Evolutionary conservation across 345 rosid species (phyloP), one percentile per base, ranked within the genome.

Genomic region (Populus euphratica): DNA sequence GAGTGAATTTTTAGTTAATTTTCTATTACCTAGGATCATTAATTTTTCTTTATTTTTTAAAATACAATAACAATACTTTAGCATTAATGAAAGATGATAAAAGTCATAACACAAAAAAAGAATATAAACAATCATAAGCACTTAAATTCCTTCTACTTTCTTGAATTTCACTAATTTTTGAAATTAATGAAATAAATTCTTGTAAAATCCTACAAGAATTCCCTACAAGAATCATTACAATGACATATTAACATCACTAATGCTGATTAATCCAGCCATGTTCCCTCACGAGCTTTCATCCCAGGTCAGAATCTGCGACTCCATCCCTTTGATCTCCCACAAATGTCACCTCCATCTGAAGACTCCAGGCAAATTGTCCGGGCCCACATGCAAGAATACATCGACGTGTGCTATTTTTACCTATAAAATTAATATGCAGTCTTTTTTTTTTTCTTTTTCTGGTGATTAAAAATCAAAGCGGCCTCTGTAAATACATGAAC

Each of bases 401-500:
- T n/a, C 63, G 25, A 23, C 23, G 64, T 52, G 20, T 23, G 12
- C 29, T 59, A 23, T 8, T 59, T 10, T 23, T 59, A n/a, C 5
- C 64, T 59, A 10, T n/a, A 25, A 59, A 59, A 59, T 23, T 3
- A 23, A 59, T 20, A 54, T 59, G 64, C 3, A 10, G 0, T 43
- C 14, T 43, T 2, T 9, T 43, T 11, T 41, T 61, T 39, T 61
- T 1, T 31, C 21, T 17, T 9, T 13, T 1, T 29, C 5, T 21
- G 39, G n/a, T 12, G 29, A 23, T 23, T 13, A 25, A 47, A 2
- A 16, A 5, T 82, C 73, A 84, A n/a, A 73, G 73, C 23, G 85
- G 79, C 54, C 81, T 39, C 54, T 79, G 83, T 68, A 78, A 52
- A 43, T 69, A 73, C 73, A 69, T 75, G 81, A 83, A 84, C 80